Conservation (phyloP, 495 filamentous ascomycete genomes). For the Baudoinia panamericana region DNA sequence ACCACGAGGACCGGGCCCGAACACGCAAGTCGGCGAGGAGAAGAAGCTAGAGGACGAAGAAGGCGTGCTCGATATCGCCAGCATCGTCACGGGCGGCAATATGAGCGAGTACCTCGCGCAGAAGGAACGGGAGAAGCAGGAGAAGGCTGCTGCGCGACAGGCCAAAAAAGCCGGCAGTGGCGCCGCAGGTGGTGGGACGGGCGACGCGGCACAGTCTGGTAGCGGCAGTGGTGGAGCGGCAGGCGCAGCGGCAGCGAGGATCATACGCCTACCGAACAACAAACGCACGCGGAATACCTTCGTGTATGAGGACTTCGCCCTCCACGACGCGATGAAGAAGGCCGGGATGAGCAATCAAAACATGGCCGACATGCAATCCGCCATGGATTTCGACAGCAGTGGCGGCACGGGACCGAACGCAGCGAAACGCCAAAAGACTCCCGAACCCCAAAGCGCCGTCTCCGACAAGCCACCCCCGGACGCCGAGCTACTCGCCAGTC, state of each 20-base stretch:
- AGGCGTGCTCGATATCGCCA: slow-evolving; percentile 85
- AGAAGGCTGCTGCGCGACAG: slow-evolving; percentile 46
- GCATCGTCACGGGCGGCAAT: slow-evolving; percentile 81
- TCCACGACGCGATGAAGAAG: slow-evolving; percentile 44
- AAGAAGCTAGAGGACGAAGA: slow-evolving; percentile 50
- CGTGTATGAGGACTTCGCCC: slow-evolving; percentile 65
- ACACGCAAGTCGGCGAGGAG: slow-evolving; percentile 40
- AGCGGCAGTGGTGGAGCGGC: slow-evolving; percentile 33
- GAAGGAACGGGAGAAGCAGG: slow-evolving; percentile 83
- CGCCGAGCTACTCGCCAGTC: slow-evolving; percentile 7
- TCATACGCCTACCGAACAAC: slow-evolving; percentile 60
- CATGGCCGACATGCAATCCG: slow-evolving; percentile 27
- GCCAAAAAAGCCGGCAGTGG: slow-evolving; percentile 34
- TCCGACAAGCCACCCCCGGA: slow-evolving; percentile 22
- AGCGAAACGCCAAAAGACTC: slow-evolving; percentile 31
- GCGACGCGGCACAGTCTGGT: slow-evolving; percentile 33
- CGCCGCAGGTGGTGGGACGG: too few relatives aligned
- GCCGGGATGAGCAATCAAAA: slow-evolving; percentile 34
- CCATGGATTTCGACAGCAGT: too few relatives aligned
- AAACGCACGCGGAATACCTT: slow-evolving; percentile 66
- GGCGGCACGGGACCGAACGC: slow-evolving; percentile 32
- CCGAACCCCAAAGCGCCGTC: slow-evolving; percentile 22
- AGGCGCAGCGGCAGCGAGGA: slow-evolving; percentile 36
- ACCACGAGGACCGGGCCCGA: slow-evolving; percentile 40
- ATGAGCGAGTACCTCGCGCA: slow-evolving; percentile 82